A percentile compares a stretch with the other conserved stretches of the same genome.
These are phyloP conservation scores for Stachybotrys chartarum DNA, from an alignment of 2,329 filamentous ascomycete genomes.

Conservation along the genomic window DNA sequence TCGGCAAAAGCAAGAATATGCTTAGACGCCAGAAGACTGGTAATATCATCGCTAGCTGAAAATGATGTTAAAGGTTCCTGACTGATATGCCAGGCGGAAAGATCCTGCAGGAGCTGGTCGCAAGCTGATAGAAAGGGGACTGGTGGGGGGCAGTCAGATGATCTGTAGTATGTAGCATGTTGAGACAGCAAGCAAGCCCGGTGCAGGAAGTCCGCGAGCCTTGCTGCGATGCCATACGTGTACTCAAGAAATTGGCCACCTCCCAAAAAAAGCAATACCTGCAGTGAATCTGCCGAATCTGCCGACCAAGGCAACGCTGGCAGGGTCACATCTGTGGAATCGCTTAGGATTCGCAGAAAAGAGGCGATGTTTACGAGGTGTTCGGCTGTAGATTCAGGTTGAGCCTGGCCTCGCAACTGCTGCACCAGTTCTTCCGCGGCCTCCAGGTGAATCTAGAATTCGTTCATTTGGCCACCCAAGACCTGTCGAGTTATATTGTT, in stretches of 20 bases:
- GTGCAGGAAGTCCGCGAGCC: conserved; percentile 1
- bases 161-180: conserved; percentile 3
- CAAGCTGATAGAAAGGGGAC: not conserved
- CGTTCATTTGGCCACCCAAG: conserved; percentile 6
- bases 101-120: not conserved
- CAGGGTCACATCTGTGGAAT: conserved; percentile 1
- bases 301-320: not conserved
- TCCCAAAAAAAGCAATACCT: not conserved
- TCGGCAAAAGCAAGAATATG: conserved; percentile 5
- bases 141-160: not conserved
- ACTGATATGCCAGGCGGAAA: conserved; percentile 2
- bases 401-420: not conserved
- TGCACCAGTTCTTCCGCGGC: conserved; percentile 1
- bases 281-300: not conserved
- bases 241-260: conserved; percentile 2
- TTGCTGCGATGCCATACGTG: conserved; percentile 5
- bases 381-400: conserved; percentile 3
- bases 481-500: not conserved
- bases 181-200: conserved; percentile 1
- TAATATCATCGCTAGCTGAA: not conserved
- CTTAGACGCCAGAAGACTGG: conserved; percentile 1
- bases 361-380: conserved; percentile 4
- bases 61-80: conserved; percentile 1
- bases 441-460: conserved; percentile 7
- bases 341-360: conserved; percentile 2